Percentiles rank a stretch among this genome's conserved stretches.
These are phyloP conservation scores for Mucor lusitanicus DNA, from an alignment of 371 early-diverging fungal genomes.

Conservation along the genomic window DNA sequence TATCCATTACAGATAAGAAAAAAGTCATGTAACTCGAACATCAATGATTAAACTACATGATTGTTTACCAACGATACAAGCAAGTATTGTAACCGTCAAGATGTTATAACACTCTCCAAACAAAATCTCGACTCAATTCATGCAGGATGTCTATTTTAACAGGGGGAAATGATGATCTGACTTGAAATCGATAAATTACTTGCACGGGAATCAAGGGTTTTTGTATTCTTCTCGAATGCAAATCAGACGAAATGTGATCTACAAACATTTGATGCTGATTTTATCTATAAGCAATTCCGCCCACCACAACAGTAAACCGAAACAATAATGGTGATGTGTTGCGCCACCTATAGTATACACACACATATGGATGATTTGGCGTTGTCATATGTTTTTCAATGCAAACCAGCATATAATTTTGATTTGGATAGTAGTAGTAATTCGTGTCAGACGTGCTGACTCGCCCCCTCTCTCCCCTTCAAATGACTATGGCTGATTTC, in stretches of 20 bases:
- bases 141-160: not conserved
- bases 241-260: constrained; percentile 1
- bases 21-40: too few relatives aligned
- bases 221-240: not conserved
- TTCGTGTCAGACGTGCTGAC: too few relatives aligned
- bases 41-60: too few relatives aligned
- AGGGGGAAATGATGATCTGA: not conserved
- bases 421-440: not conserved
- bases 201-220: not conserved
- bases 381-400: not conserved
- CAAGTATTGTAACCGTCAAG: too few relatives aligned
- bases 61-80: too few relatives aligned
- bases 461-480: not conserved
- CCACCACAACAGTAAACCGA: not conserved
- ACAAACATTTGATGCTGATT: not conserved
- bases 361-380: not conserved
- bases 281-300: not conserved
- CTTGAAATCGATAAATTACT: not conserved
- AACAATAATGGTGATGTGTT: not conserved
- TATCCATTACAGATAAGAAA: too few relatives aligned
- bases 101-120: too few relatives aligned
- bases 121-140: not conserved
- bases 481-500: not conserved
- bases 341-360: not conserved
- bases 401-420: not conserved